Evolutionary conservation across 2,329 filamentous ascomycete species (phyloP).

Genomic region (Fonsecaea nubica): DNA sequence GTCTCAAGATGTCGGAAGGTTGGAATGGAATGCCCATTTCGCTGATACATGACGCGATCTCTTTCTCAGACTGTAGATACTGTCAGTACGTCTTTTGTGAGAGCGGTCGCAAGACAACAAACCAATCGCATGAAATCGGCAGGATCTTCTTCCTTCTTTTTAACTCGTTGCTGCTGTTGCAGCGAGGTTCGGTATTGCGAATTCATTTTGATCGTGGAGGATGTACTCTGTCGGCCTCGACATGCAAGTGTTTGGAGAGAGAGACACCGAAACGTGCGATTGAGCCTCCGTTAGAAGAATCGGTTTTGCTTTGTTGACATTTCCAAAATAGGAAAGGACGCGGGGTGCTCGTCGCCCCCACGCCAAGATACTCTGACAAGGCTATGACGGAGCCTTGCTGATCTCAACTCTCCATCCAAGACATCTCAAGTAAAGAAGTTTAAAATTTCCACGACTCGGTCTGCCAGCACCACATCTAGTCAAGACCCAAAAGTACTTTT

Average conservation of each 20-base stretch:
- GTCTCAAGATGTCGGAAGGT: slow-evolving; percentile 86
- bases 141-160: slow-evolving; percentile 64
- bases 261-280: not conserved
- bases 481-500: not conserved
- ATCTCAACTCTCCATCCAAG: not conserved
- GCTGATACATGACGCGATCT: slow-evolving; percentile 96
- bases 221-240: slow-evolving; percentile 2
- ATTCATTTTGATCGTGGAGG: slow-evolving; percentile 56
- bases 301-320: slow-evolving; percentile 12
- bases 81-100: slow-evolving; percentile 42
- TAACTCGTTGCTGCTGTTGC: slow-evolving; percentile 55
- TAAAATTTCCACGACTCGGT: not conserved
- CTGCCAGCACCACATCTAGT: not conserved
- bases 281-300: not conserved
- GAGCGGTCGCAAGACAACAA: slow-evolving; percentile 40
- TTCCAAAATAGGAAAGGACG: slow-evolving; percentile 13
- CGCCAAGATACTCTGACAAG: slow-evolving; percentile 15
- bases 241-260: not conserved
- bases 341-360: slow-evolving; percentile 6
- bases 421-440: not conserved
- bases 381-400: slow-evolving; percentile 14
- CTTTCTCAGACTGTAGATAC: slow-evolving; percentile 65
- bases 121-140: slow-evolving; percentile 66
- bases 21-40: slow-evolving; percentile 94
- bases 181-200: slow-evolving; percentile 55